Percentiles rank a stretch among this genome's conserved stretches.
Evolutionary conservation across 441 rosid species (phyloP).

Genomic region (Gossypium trilobum): DNA sequence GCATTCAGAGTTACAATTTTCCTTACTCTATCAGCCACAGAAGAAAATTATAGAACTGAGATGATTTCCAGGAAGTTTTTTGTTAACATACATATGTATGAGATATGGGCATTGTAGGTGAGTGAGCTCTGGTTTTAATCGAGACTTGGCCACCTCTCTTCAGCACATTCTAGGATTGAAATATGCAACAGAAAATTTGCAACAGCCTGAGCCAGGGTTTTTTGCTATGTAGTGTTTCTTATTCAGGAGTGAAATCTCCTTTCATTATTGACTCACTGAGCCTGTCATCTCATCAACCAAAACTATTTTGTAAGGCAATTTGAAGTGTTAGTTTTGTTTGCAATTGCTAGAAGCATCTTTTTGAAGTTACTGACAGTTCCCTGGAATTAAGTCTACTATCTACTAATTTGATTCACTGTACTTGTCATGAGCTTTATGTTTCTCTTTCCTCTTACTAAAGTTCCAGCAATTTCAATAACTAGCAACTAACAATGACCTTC

Average conservation of each 20-base stretch:
- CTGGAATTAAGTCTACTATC: neutral
- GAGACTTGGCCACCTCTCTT: neutral
- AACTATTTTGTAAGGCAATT: neutral
- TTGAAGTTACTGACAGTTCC: neutral
- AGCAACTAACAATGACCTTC: neutral
- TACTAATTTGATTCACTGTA: neutral
- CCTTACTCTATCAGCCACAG: neutral
- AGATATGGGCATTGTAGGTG: neutral
- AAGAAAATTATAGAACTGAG: neutral
- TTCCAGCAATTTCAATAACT: neutral
- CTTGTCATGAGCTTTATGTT: neutral
- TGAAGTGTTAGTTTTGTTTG: neutral
- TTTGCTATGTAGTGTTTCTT: constrained; percentile 6
- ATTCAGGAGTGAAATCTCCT: neutral
- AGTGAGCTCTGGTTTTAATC: neutral
- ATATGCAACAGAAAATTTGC: neutral
- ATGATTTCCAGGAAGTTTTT: neutral
- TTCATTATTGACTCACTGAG: neutral
- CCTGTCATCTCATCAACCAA: neutral
- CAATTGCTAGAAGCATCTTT: neutral
- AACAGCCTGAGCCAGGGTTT: neutral
- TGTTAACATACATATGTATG: neutral
- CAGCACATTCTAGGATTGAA: neutral
- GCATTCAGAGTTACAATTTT: neutral
- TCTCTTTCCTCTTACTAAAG: neutral